phyloP scores from a whole-genome alignment of 2,329 filamentous ascomycete genomes.

The Fusarium setosum region DNA sequence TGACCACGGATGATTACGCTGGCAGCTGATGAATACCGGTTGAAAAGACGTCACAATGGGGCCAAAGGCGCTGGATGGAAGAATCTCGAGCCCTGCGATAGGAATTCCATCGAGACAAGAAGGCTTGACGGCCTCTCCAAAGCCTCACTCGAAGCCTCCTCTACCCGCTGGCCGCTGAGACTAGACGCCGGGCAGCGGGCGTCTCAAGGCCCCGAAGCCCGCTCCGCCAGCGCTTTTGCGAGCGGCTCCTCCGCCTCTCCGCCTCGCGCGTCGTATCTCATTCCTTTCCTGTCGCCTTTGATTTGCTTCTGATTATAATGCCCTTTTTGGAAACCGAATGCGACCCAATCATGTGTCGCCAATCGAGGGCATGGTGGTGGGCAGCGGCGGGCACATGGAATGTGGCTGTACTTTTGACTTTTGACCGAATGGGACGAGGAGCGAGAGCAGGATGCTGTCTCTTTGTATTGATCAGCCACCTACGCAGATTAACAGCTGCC shows the following conservation, averaged over 20 bases:
- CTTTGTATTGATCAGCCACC: constrained; percentile 7
- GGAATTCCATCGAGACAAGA: constrained; percentile 6
- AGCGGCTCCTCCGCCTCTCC: not conserved
- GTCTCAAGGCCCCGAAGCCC: not conserved
- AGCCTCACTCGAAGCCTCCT: not conserved
- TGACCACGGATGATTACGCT: not conserved
- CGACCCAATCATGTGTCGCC: not conserved
- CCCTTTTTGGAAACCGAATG: constrained; percentile 3
- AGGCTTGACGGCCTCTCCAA: not conserved
- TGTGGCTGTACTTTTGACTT: constrained; percentile 14
- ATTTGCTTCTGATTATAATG: not conserved
- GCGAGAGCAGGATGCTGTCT: not conserved
- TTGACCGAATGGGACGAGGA: not conserved
- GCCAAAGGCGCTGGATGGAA: not conserved
- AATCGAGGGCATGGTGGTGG: not conserved
- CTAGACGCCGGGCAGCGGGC: too few species aligned
- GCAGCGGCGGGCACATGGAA: constrained; percentile 10
- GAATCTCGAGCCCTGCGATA: not conserved
- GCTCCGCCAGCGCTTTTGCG: not conserved
- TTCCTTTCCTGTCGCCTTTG: not conserved
- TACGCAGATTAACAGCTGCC: not conserved
- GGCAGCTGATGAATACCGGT: not conserved
- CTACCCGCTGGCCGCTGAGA: too few species aligned
- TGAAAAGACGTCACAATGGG: constrained; percentile 12
- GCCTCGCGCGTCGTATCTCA: constrained; percentile 4